Evolutionary conservation across 495 filamentous ascomycete species (phyloP), one percentile per base, ranked within the genome.

Genomic region (Aspergillus diversus): DNA sequence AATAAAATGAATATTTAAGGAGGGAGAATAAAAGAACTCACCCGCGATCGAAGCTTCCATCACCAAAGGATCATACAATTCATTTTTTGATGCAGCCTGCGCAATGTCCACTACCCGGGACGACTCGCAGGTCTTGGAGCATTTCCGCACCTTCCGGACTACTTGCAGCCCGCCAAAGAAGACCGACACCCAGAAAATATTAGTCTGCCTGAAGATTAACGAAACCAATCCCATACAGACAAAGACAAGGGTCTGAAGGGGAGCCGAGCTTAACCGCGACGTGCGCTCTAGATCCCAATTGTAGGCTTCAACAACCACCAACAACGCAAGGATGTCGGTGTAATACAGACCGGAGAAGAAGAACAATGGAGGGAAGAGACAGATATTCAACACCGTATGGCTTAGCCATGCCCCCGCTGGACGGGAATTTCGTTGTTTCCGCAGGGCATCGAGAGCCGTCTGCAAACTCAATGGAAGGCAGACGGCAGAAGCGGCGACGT

Each of bases 291-390:
- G 72, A 64, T 89, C 86, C 67, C 86, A 86, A 42, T 83, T 74
- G 66, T 92, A 92, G 0, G 86, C 83, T 35, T 84, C 73, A 3
- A 96, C 73, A 0, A 96, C 87, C 46, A 85, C 76, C 66, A 89
- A 56, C 7, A 80, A 67, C 71, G 85, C 74, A 61, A 81, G 63
- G 66, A 97, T 85, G 77, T 99, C 95, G 8, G 95, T 99, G 71
- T 99, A 99, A 72, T 94, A 98, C 16, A 99, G 76, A 0, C 84
- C 91, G 0, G 91, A 94, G 75, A 99, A 98, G 81, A 98, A 98
- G 80, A 96, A 97, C 2, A 98, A 71, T 5, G 91, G 87, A 9
- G 95, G 96, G 66, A 98, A 97, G 5, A 97, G 78, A 56, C 87
- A 86, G 50, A 97, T 86, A 68, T 97, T 97, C 66, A 96, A 56